Conservation (phyloP, 2,329 filamentous ascomycete genomes). For the Fusarium papillatum region DNA sequence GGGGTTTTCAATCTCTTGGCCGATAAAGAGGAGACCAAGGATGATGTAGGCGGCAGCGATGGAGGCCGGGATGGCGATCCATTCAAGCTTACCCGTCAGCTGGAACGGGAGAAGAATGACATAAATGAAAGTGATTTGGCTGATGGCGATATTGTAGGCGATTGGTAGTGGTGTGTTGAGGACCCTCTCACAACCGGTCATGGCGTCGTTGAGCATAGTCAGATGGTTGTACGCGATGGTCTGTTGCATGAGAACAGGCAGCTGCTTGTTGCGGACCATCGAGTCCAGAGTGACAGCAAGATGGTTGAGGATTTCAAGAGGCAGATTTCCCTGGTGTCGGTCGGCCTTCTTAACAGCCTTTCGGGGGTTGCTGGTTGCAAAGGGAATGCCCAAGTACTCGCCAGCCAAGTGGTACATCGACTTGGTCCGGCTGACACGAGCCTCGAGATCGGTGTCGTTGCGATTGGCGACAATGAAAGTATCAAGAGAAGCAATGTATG, state of each 20-base stretch:
- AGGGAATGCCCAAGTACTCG: slow-evolving; percentile 81
- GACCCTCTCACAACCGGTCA: slow-evolving; percentile 81
- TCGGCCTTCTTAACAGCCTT: slow-evolving; percentile 81
- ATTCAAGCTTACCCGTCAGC: slow-evolving; percentile 72
- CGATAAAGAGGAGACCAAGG: slow-evolving; percentile 80
- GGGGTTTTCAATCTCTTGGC: slow-evolving; percentile 87
- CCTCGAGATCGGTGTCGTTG: slow-evolving; percentile 54
- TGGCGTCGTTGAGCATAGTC: slow-evolving; percentile 76
- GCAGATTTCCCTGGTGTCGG: slow-evolving; percentile 83
- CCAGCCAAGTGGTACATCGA: slow-evolving; percentile 74
- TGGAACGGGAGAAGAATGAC: slow-evolving; percentile 87
- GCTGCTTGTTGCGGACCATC: slow-evolving; percentile 67
- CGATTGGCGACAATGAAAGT: slow-evolving; percentile 73
- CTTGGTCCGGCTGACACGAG: slow-evolving; percentile 54
- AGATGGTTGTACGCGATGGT: slow-evolving; percentile 73
- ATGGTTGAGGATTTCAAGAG: slow-evolving; percentile 84
- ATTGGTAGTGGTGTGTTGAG: slow-evolving; percentile 86
- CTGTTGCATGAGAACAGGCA: slow-evolving; percentile 70
- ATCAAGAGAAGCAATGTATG: slow-evolving; percentile 78
- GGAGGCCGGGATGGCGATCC: slow-evolving; percentile 84
- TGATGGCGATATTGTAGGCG: slow-evolving; percentile 87
- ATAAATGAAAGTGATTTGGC: slow-evolving; percentile 89
- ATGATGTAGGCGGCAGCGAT: slow-evolving; percentile 85
- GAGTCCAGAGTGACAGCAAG: slow-evolving; percentile 76
- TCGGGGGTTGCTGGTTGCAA: slow-evolving; percentile 83